These are phyloP conservation scores for Suillus sp. DNA, from an alignment of 768 basidiomycete genomes.

Conservation along the genomic window DNA sequence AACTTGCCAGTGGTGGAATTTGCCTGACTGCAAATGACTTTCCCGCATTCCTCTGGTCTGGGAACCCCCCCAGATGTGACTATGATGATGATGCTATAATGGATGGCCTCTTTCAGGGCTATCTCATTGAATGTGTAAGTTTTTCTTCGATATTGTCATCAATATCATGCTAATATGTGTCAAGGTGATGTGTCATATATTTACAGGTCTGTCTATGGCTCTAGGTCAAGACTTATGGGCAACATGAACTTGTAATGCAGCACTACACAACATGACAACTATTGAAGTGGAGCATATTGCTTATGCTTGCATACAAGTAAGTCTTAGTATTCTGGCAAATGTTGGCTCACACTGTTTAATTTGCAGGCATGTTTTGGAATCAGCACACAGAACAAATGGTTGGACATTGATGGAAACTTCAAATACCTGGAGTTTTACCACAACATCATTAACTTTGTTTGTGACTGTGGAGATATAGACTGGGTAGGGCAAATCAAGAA, in stretches of 20 bases:
- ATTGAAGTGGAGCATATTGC: conserved; percentile 11
- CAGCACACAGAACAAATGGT: conserved; percentile 12
- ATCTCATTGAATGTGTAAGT: conserved; percentile 6
- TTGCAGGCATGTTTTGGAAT: conserved; percentile 16
- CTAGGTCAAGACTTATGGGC: background rate
- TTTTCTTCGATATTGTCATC: background rate
- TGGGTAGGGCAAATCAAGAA: background rate
- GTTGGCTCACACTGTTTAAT: background rate
- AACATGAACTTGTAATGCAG: background rate
- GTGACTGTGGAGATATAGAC: background rate
- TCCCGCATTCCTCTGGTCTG: conserved; percentile 12
- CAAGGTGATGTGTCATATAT: conserved; percentile 13
- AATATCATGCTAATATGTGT: background rate
- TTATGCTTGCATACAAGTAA: conserved; percentile 11
- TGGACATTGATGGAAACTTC: conserved; percentile 12
- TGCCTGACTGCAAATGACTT: conserved; percentile 1
- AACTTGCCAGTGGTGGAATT: conserved; percentile 3
- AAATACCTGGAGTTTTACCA: conserved; percentile 15
- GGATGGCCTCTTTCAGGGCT: background rate
- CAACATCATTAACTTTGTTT: background rate
- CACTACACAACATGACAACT: conserved; percentile 6
- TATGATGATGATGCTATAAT: background rate
- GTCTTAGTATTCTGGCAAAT: background rate
- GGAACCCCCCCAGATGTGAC: conserved; percentile 10
- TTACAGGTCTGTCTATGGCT: conserved; percentile 13